Conservation (phyloP, 805 yeast species). For the Metschnikowia reukaufii region DNA sequence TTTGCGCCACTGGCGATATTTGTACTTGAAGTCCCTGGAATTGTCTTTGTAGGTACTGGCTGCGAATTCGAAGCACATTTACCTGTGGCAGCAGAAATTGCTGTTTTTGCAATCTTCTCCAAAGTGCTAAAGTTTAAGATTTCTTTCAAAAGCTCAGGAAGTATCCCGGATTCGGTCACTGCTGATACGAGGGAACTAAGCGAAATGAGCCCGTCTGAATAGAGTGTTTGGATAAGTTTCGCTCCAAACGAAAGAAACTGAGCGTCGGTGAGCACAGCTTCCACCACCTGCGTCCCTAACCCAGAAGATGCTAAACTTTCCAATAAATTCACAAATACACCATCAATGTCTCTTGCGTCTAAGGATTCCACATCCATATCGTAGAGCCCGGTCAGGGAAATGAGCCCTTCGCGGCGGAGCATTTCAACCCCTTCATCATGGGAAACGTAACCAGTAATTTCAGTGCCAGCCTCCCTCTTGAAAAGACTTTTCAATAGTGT, state of each 20-base stretch:
- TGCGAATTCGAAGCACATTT: constrained; percentile 24
- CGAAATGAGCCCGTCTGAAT: constrained; percentile 30
- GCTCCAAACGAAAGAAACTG: constrained; percentile 38
- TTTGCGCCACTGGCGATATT: background rate
- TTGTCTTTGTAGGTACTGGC: background rate
- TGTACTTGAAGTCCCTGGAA: no score
- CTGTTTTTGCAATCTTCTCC: constrained; percentile 34
- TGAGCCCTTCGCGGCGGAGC: constrained; percentile 18
- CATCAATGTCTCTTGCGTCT: constrained; percentile 24
- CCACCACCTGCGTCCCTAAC: constrained; percentile 40
- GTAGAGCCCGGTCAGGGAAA: constrained; percentile 5
- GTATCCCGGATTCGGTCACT: constrained; percentile 32
- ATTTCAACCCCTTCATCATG: constrained; percentile 17
- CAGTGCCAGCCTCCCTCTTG: constrained; percentile 8
- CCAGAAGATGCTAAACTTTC: constrained; percentile 44
- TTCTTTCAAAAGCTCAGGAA: constrained; percentile 33
- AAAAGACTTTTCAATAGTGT: constrained; percentile 19
- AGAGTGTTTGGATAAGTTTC: constrained; percentile 32
- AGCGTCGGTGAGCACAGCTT: constrained; percentile 39
- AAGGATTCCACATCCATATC: constrained; percentile 5
- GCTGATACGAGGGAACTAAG: constrained; percentile 32
- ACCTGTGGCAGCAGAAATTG: constrained; percentile 35
- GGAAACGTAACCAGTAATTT: background rate
- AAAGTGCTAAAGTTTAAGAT: constrained; percentile 35
- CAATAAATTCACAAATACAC: constrained; percentile 35